Conservation (phyloP, 495 filamentous ascomycete genomes). For the Penicillium turbatum region DNA sequence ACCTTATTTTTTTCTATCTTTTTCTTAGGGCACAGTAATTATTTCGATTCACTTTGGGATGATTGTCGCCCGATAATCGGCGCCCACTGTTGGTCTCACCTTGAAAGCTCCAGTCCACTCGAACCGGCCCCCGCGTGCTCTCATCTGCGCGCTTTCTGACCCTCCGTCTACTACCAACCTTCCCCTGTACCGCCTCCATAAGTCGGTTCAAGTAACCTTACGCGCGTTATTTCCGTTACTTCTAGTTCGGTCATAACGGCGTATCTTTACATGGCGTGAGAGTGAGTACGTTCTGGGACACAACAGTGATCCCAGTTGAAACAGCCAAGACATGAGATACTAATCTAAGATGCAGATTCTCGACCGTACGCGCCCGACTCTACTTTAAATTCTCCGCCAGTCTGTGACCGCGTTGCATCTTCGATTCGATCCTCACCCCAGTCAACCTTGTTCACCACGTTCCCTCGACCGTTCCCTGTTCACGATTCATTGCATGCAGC, state of each 20-base stretch:
- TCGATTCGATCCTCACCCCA: not conserved
- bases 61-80: not conserved
- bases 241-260: conserved; percentile 1
- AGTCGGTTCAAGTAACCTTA: not conserved
- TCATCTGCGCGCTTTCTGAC: conserved; percentile 13
- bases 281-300: conserved; percentile 15
- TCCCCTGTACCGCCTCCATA: conserved; percentile 2
- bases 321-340: not conserved
- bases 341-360: conserved; percentile 7
- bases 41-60: not conserved
- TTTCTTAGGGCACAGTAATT: not conserved
- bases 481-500: conserved; percentile 19
- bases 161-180: conserved; percentile 1
- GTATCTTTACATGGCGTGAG: conserved; percentile 23
- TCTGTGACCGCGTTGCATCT: not conserved
- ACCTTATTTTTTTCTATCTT: conserved; percentile 1
- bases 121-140: conserved; percentile 18
- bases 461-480: not conserved
- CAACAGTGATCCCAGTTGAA: not conserved
- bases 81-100: not conserved
- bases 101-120: conserved; percentile 18
- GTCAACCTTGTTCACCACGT: not conserved
- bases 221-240: conserved; percentile 1
- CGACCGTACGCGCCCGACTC: conserved; percentile 8
- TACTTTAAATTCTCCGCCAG: not conserved